phyloP scores from a whole-genome alignment of 2,329 filamentous ascomycete genomes.

The Curvularia hawaiiensis region DNA sequence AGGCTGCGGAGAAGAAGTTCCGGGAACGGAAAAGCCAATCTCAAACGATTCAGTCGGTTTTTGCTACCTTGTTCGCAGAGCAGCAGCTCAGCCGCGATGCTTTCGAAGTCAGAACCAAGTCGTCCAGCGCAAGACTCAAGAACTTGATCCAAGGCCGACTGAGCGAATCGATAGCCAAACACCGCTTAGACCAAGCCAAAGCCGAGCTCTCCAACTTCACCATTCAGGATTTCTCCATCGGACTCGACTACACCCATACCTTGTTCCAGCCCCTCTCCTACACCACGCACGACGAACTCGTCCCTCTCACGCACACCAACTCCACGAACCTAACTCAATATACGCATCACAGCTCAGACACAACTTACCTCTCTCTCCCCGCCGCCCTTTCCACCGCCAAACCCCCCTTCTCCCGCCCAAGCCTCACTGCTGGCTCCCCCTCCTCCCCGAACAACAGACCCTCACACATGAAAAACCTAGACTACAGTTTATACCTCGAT shows the following conservation, averaged over 20 bases:
- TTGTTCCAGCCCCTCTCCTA: slow-evolving; percentile 50
- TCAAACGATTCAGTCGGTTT: slow-evolving; percentile 50
- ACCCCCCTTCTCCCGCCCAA: slow-evolving; percentile 41
- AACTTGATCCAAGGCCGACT: slow-evolving; percentile 25
- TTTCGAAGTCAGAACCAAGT: slow-evolving; percentile 30
- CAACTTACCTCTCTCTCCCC: slow-evolving; percentile 48
- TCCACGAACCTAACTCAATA: slow-evolving; percentile 46
- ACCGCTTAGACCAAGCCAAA: slow-evolving; percentile 16
- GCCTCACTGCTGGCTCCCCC: slow-evolving; percentile 30
- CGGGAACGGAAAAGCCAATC: slow-evolving; percentile 38
- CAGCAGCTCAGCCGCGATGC: slow-evolving; percentile 58
- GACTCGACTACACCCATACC: slow-evolving; percentile 58
- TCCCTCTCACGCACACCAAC: slow-evolving; percentile 36
- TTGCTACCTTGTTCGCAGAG: slow-evolving; percentile 59
- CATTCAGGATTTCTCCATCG: slow-evolving; percentile 58
- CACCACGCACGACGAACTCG: slow-evolving; percentile 35
- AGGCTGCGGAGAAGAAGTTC: slow-evolving; percentile 48
- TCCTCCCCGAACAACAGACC: slow-evolving; percentile 29
- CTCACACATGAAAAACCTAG: slow-evolving; percentile 37
- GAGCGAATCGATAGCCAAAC: slow-evolving; percentile 47
- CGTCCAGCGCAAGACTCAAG: slow-evolving; percentile 21
- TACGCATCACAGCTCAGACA: slow-evolving; percentile 36
- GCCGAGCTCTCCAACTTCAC: slow-evolving; percentile 40
- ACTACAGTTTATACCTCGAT: slow-evolving; percentile 45
- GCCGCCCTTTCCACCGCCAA: slow-evolving; percentile 35